A percentile compares a stretch with the other conserved stretches of the same genome.
Evolutionary conservation across 2,329 filamentous ascomycete species (phyloP).

Genomic region (Pseudocercospora macadamiae): DNA sequence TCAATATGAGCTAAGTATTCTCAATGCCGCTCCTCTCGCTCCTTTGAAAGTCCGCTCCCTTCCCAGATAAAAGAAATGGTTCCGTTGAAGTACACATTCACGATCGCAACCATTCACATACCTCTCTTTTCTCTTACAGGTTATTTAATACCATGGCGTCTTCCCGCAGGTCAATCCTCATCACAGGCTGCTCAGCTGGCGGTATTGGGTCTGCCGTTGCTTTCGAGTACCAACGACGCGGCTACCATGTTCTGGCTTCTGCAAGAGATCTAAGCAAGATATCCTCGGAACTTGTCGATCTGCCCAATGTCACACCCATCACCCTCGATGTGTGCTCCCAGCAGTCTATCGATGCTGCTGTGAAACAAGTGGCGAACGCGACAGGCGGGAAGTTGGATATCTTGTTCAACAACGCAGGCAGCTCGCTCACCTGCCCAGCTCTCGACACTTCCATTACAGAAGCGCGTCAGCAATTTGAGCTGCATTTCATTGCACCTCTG

Average conservation of each 20-base stretch:
- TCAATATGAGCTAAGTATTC: not conserved
- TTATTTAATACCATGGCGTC: constrained; percentile 1
- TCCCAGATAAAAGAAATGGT: not conserved
- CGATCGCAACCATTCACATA: not conserved
- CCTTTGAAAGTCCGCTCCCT: not conserved
- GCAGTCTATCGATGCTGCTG: constrained; percentile 41
- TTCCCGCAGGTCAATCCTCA: constrained; percentile 25
- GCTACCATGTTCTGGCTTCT: constrained; percentile 29
- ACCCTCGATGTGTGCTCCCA: constrained; percentile 48
- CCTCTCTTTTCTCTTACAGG: not conserved
- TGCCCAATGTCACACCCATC: constrained; percentile 32
- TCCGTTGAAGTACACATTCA: not conserved
- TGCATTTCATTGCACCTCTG: constrained; percentile 53
- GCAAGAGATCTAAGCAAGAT: constrained; percentile 36
- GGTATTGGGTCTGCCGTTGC: constrained; percentile 48
- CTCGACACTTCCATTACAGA: constrained; percentile 37
- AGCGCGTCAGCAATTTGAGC: constrained; percentile 53
- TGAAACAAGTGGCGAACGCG: constrained; percentile 32
- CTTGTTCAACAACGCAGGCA: constrained; percentile 53
- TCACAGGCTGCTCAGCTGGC: constrained; percentile 42
- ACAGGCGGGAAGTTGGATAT: constrained; percentile 46
- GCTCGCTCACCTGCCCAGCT: constrained; percentile 31
- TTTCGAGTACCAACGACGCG: constrained; percentile 40
- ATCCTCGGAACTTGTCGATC: not conserved
- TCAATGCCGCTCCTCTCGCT: not conserved